Evolutionary conservation across 306 rosid species (phyloP).

Genomic region (Cicer yamashitae): DNA sequence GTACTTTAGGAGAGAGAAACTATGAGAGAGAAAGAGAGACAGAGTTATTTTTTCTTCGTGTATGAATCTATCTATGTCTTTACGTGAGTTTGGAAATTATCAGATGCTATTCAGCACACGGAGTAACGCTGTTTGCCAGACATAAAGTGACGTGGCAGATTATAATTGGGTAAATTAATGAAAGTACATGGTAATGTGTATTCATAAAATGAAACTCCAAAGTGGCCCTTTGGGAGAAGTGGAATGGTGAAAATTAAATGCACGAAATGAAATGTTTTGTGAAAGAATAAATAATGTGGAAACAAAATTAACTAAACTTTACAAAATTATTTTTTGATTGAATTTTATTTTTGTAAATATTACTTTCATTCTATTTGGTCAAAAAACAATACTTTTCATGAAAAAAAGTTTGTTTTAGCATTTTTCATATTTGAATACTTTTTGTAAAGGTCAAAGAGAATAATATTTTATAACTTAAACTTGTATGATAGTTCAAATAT

Average conservation of each 20-base stretch:
- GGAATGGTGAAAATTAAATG: not conserved
- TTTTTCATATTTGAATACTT: too few relatives aligned
- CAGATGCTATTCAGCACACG: conserved; percentile 14
- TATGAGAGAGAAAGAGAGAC: not conserved
- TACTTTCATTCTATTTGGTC: too few relatives aligned
- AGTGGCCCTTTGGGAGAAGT: not conserved
- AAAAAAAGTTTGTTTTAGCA: too few relatives aligned
- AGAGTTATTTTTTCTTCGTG: not conserved
- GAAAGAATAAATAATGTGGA: too few relatives aligned
- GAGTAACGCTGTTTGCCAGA: not conserved
- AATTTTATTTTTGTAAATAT: too few relatives aligned
- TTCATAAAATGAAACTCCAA: not conserved
- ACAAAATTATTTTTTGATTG: too few relatives aligned
- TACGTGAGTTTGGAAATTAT: conserved; percentile 18
- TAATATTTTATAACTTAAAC: too few relatives aligned
- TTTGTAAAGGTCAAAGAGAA: too few relatives aligned
- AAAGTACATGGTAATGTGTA: not conserved
- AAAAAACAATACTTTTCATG: too few relatives aligned
- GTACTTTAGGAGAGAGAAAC: conserved; percentile 27
- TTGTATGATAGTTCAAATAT: too few relatives aligned
- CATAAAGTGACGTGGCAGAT: not conserved
- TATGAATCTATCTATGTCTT: not conserved
- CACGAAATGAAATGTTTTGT: not conserved
- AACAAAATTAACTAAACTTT: too few relatives aligned
- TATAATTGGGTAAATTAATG: not conserved